Evolutionary conservation across 306 rosid genomes (phyloP).

Genomic region (Lathyrus sativus): DNA sequence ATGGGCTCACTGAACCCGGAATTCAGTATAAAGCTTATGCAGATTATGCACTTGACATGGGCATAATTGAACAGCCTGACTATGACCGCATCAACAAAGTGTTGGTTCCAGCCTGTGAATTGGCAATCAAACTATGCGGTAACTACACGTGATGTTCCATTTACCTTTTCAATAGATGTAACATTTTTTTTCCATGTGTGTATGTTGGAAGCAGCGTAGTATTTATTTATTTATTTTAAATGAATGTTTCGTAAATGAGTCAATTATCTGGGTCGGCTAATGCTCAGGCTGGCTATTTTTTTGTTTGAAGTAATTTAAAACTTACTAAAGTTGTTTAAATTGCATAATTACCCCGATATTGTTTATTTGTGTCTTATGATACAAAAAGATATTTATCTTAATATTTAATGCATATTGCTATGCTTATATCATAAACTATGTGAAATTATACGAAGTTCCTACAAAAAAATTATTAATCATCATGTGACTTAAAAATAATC

Average conservation of each 20-base stretch:
- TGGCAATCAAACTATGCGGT: constrained; percentile 88
- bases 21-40: constrained; percentile 89
- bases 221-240: not conserved
- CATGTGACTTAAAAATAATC: not conserved
- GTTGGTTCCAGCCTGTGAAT: constrained; percentile 80
- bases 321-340: constrained; percentile 8
- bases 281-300: constrained; percentile 1
- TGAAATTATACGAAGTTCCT: constrained; percentile 8
- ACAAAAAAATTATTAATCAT: not conserved
- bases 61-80: constrained; percentile 66
- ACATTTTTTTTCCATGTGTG: not conserved
- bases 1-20: constrained; percentile 96
- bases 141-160: constrained; percentile 35
- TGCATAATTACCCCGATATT: not conserved
- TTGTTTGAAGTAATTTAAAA: not conserved
- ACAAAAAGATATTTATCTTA: constrained; percentile 5
- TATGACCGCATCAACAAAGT: constrained; percentile 64
- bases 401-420: not conserved
- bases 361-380: not conserved
- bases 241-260: constrained; percentile 4
- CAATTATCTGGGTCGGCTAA: constrained; percentile 13
- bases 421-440: constrained; percentile 7
- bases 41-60: constrained; percentile 86
- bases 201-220: not conserved
- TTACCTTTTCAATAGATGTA: constrained; percentile 6